These are phyloP conservation scores for Cryoendolithus antarcticus DNA, from an alignment of 2,329 filamentous ascomycete species.

Conservation along the genomic window DNA sequence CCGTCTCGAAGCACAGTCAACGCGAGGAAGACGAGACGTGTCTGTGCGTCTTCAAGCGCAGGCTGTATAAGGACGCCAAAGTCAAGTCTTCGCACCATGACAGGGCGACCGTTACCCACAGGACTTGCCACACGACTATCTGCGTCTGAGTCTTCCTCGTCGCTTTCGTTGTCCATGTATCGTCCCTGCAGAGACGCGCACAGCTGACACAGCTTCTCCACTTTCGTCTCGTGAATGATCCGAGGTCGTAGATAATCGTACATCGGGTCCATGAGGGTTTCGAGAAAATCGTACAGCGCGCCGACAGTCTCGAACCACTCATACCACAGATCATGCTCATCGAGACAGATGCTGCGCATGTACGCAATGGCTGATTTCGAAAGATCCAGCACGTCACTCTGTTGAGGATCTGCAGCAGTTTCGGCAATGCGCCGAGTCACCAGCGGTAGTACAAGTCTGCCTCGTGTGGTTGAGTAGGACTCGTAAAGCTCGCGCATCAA, in stretches of 20 bases:
- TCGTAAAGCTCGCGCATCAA: slow-evolving; percentile 53
- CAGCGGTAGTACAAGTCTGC: slow-evolving; percentile 48
- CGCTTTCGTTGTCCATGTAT: slow-evolving; percentile 44
- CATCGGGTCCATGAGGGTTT: slow-evolving; percentile 54
- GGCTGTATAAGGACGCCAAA: slow-evolving; percentile 51
- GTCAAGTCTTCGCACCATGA: slow-evolving; percentile 33
- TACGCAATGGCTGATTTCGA: slow-evolving; percentile 53
- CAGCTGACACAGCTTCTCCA: slow-evolving; percentile 54
- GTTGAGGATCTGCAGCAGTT: slow-evolving; percentile 45
- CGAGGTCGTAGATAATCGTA: slow-evolving; percentile 54
- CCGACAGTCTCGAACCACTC: slow-evolving; percentile 54
- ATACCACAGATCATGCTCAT: slow-evolving; percentile 55
- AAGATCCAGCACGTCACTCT: slow-evolving; percentile 52
- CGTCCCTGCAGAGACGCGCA: slow-evolving; percentile 54
- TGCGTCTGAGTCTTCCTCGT: slow-evolving; percentile 36
- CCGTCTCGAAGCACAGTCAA: slow-evolving; percentile 51
- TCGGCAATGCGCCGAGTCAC: slow-evolving; percentile 49
- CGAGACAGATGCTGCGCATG: slow-evolving; percentile 51
- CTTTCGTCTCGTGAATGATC: slow-evolving; percentile 54
- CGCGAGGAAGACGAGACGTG: slow-evolving; percentile 52
- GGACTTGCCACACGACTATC: slow-evolving; percentile 11
- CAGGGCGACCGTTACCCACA: slow-evolving; percentile 8
- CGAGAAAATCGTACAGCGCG: slow-evolving; percentile 53
- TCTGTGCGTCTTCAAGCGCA: slow-evolving; percentile 55
- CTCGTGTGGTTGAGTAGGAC: slow-evolving; percentile 48